Evolutionary conservation across 805 yeast genomes (phyloP).

Genomic region (Sugiyamaella qingdaonensis): DNA sequence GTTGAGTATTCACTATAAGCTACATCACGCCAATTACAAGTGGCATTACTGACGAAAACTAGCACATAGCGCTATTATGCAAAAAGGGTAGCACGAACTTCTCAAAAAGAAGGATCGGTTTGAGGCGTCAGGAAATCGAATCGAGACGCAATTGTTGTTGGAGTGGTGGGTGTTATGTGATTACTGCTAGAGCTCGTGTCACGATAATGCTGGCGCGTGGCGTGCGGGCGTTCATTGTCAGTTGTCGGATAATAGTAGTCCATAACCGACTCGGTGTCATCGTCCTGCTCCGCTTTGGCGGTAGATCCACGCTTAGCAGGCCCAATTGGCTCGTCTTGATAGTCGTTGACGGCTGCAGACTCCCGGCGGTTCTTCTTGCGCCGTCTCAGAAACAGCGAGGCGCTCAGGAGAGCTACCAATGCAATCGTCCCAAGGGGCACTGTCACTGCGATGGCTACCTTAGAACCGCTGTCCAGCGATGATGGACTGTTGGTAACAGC

Average conservation of each 20-base stretch:
- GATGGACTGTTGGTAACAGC: neutral
- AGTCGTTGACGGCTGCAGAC: neutral
- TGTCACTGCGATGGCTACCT: constrained; percentile 11
- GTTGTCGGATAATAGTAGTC: constrained; percentile 9
- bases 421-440: constrained; percentile 11
- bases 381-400: constrained; percentile 1
- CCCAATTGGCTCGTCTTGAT: neutral
- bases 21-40: no score
- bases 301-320: neutral
- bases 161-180: neutral
- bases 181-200: neutral
- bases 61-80: no score
- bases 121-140: neutral
- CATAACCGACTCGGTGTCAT: constrained; percentile 4
- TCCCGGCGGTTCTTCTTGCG: neutral
- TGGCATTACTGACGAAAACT: no score
- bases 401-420: neutral
- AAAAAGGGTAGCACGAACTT: no score
- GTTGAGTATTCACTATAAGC: no score
- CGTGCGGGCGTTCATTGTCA: neutral
- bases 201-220: neutral
- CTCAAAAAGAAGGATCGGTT: no score
- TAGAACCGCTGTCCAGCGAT: constrained; percentile 4
- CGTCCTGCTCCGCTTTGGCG: neutral
- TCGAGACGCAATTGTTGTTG: neutral